These are phyloP conservation scores for Dunaliella primolecta DNA, from an alignment of 139 green algal genomes.

Conservation along the genomic window DNA sequence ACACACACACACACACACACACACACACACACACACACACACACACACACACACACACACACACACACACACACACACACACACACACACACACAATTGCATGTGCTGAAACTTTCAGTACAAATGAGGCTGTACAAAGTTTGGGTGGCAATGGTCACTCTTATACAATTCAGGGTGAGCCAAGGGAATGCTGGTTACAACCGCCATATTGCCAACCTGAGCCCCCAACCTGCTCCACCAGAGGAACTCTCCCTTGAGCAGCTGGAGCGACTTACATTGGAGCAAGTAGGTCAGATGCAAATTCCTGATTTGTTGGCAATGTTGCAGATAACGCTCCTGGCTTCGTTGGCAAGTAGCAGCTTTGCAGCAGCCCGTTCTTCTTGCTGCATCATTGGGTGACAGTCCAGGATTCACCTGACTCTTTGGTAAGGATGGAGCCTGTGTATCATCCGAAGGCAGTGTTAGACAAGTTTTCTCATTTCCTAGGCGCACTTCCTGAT, in stretches of 20 bases:
- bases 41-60: neutral
- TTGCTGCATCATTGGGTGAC: neutral
- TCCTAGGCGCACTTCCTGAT: too few species aligned
- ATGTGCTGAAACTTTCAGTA: too few species aligned
- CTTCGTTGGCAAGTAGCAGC: too few species aligned
- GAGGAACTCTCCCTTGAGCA: neutral
- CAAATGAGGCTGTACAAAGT: too few species aligned
- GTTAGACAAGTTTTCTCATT: too few species aligned
- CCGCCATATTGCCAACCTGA: constrained; percentile 21
- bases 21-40: too few species aligned
- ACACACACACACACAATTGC: too few species aligned
- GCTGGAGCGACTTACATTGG: neutral
- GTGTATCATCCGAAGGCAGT: too few species aligned
- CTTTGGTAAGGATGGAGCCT: neutral
- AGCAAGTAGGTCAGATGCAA: constrained; percentile 5
- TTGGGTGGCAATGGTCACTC: neutral
- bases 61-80: neutral
- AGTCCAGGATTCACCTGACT: neutral
- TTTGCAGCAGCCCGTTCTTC: too few species aligned
- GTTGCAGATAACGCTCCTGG: neutral
- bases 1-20: neutral
- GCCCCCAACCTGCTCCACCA: neutral
- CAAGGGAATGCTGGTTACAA: constrained; percentile 27
- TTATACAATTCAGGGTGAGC: neutral
- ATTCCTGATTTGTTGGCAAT: neutral